Base-by-base conservation (phyloP, 2,329 filamentous ascomycete species). In the Didymosphaeria variabile region DNA sequence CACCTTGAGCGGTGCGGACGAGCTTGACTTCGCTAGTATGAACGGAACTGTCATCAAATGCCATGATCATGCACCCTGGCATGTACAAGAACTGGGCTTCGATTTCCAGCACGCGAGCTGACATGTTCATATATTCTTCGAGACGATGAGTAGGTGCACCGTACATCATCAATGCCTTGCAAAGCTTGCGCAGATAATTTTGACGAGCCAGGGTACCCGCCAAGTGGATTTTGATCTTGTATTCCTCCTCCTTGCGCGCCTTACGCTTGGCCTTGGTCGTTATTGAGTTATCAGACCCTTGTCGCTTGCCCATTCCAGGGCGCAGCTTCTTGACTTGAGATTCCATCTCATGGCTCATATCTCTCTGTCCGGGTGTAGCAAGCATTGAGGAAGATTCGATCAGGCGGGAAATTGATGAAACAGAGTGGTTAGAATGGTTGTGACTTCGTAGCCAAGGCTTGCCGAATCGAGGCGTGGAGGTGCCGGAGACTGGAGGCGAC, bases 21-120 rank as follows among this genome's bases (percentile, higher is more conserved):
- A 93, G 84, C 79, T 92, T 91, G 63, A 93, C 90, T 73, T 93
- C 90, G n/a, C 90, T 90, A 0, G 91, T 93, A 71, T 93, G 90
- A 0, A 90, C 92, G 0, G 84, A 80, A 5, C 81, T 79, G 77
- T 94, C 91, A 71, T 88, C 93, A 72, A 97, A 97, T 5, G 92
- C 94, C 73, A 97, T 91, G 59, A 97, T 91, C 94, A 97, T 97
- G 72, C 92, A 96, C 0, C 92, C 92, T 0, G 94, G 93, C 32
- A 97, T 87, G 74, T 97, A 97, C 23, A 97, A 81, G 69, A 95
- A 97, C 71, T 97, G 93, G 6, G 90, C 91, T 66, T 97, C 91
- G 17, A 97, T 94, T 77, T 94, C 91, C 40, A 97, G 85, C 1
- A 95, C 91, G n/a, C 91, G 86, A 1, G 94, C 90, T 9, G 91